Base-by-base conservation (phyloP, 345 rosid species). In the Gossypium raimondii region DNA sequence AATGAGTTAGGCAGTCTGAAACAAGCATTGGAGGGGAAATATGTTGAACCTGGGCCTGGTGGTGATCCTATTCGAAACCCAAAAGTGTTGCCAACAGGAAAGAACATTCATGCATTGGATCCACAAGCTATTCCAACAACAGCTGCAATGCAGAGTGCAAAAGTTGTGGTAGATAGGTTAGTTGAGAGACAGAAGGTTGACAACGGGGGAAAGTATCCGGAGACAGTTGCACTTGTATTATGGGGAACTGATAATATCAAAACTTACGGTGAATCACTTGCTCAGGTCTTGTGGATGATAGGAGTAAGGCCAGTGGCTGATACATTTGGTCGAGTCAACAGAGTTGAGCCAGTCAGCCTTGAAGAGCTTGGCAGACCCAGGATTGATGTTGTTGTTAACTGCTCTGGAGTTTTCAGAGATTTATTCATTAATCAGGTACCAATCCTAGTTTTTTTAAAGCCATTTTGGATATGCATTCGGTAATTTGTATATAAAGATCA, bases 181-280 rank as follows among this genome's bases (percentile, higher is more conserved):
- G 73, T 95, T 2, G 99, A 95, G 84, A 93, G 98, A 76, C 97
- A 95, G 78, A 93, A 88, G 86, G 73, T 76, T 5, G 99, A 93
- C 22, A 95, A 93, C 72, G 98, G 87, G 0, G 99, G 99, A 64
- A 89, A 91, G 41, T 93, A 91, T 82, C 99, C 98, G 0, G 99
- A 95, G 92, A 95, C 98, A 14, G 75, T 95, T 34, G 98, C 99
- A 2, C 97, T 95, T 53, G 99, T 95, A 50, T 79, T 95, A 52
- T 95, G 98, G 99, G 99, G 99, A 82, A 95, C 98, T 2, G 99
- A 95, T 79, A 95, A 95, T 68, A 95, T 95, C 62, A 95, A 95
- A 83, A 95, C 99, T 16, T 95, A 95, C 44, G 99, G 99, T 10
- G 99, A 95, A 82, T 95, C 99, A 20, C 84, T 95, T 44, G 99